These are phyloP conservation scores for Annulohypoxylon nitens DNA, from an alignment of 495 filamentous ascomycete species.

Conservation along the genomic window DNA sequence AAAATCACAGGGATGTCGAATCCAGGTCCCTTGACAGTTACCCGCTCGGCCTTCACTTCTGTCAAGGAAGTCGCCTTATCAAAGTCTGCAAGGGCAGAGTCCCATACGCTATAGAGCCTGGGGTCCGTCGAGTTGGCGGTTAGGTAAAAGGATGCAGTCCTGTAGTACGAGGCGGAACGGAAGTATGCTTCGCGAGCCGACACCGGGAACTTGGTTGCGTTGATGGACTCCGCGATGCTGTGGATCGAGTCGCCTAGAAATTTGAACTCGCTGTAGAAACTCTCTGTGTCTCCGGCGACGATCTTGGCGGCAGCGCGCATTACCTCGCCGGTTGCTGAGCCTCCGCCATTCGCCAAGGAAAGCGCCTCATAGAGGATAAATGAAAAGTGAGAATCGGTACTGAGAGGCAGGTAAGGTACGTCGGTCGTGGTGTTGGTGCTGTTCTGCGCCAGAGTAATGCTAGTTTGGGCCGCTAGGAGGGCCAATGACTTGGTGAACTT, in stretches of 20 bases:
- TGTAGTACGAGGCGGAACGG: constrained; percentile 60
- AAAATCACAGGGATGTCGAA: constrained; percentile 53
- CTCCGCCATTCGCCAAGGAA: constrained; percentile 42
- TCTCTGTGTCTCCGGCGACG: constrained; percentile 52
- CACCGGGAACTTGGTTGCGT: constrained; percentile 44
- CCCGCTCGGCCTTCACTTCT: constrained; percentile 51
- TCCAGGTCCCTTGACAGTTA: constrained; percentile 48
- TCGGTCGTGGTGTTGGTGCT: constrained; percentile 26
- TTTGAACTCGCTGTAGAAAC: constrained; percentile 46
- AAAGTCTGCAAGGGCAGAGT: constrained; percentile 74
- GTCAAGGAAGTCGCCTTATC: constrained; percentile 64
- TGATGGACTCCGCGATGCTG: constrained; percentile 39
- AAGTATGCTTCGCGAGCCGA: constrained; percentile 55
- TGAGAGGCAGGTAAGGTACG: constrained; percentile 31
- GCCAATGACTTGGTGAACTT: constrained; percentile 28
- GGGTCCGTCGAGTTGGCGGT: constrained; percentile 55
- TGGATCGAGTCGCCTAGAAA: constrained; percentile 34
- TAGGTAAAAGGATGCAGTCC: constrained; percentile 57
- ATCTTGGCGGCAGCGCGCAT: constrained; percentile 53
- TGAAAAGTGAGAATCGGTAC: constrained; percentile 49
- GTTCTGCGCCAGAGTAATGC: constrained; percentile 31
- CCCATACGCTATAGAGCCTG: constrained; percentile 70
- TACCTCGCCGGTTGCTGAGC: constrained; percentile 54
- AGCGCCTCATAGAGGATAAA: constrained; percentile 48
- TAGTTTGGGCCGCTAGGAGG: constrained; percentile 21